A percentile compares a stretch with the other conserved stretches of the same genome.
Conservation (phyloP, 2,329 filamentous ascomycete genomes). For the Aureobasidium sp. region DNA sequence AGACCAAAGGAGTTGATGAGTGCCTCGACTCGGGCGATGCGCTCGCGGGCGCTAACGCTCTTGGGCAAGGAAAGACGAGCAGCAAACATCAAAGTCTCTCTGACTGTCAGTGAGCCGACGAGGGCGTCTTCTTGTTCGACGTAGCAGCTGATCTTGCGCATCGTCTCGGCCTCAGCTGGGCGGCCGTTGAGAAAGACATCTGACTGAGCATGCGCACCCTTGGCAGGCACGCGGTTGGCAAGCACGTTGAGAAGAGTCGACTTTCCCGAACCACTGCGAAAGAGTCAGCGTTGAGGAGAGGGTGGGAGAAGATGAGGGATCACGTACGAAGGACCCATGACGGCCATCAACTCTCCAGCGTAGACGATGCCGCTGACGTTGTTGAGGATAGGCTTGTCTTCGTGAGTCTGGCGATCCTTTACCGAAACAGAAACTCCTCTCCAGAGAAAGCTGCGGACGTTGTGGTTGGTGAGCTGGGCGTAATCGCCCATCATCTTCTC, state of each 20-base stretch:
- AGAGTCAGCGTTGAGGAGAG: constrained; percentile 9
- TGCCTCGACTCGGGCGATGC: constrained; percentile 53
- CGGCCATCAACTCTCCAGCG: constrained; percentile 63
- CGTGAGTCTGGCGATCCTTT: constrained; percentile 58
- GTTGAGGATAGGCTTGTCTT: constrained; percentile 54
- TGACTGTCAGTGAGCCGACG: constrained; percentile 69
- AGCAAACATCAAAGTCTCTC: constrained; percentile 70
- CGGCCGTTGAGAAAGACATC: constrained; percentile 55
- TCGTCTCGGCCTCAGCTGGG: constrained; percentile 42
- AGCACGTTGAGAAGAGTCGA: constrained; percentile 77
- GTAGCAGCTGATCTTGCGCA: constrained; percentile 62
- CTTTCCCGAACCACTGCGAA: constrained; percentile 54
- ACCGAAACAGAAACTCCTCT: constrained; percentile 58
- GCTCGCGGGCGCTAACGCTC: constrained; percentile 47
- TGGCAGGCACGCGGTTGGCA: constrained; percentile 50
- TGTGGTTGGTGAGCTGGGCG: constrained; percentile 53
- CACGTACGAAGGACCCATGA: constrained; percentile 64
- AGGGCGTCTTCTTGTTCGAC: constrained; percentile 85
- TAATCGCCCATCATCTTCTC: constrained; percentile 39
- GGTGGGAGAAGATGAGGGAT: background rate
- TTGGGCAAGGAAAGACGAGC: constrained; percentile 54
- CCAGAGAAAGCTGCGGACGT: constrained; percentile 59
- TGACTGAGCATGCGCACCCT: constrained; percentile 46
- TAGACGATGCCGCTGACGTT: constrained; percentile 55
- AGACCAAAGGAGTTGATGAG: constrained; percentile 68